Percentiles rank a stretch among this genome's conserved stretches.
These are phyloP conservation scores for Blastobotrys aristatus DNA, from an alignment of 1,139 yeast genomes.

Conservation along the genomic window DNA sequence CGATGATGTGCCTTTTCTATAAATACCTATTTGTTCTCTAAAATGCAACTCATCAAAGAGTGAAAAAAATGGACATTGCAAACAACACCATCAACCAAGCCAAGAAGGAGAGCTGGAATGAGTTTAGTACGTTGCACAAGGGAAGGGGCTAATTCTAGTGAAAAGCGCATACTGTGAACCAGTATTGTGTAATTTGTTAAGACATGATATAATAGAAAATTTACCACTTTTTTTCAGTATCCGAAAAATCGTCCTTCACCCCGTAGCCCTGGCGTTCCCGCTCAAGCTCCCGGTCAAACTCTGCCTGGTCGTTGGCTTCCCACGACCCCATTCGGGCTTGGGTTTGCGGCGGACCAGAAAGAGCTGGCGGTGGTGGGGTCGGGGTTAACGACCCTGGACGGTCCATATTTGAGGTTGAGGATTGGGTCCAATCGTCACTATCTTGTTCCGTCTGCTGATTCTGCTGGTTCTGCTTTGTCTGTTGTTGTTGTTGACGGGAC, in stretches of 20 bases:
- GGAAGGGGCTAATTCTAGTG: background rate
- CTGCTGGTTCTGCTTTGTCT: background rate
- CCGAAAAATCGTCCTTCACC: constrained; percentile 30
- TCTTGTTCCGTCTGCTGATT: background rate
- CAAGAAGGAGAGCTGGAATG: constrained; percentile 1
- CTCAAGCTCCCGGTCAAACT: constrained; percentile 30
- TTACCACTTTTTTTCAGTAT: constrained; percentile 32
- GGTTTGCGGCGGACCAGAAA: constrained; percentile 14
- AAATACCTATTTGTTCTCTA: background rate
- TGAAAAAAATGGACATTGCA: background rate
- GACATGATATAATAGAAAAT: background rate
- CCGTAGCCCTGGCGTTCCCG: constrained; percentile 29
- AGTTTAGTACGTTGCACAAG: background rate
- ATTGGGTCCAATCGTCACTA: background rate
- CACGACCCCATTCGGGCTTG: background rate
- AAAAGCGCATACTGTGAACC: background rate
- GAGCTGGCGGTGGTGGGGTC: constrained; percentile 17
- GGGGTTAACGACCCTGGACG: constrained; percentile 16
- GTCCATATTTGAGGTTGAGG: constrained; percentile 1
- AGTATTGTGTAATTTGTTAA: constrained; percentile 3
- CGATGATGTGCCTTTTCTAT: constrained; percentile 20
- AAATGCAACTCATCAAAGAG: background rate
- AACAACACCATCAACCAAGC: background rate
- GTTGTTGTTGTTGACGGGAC: background rate
- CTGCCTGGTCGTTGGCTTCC: constrained; percentile 22